Percentiles rank a stretch among this genome's conserved stretches.
These are phyloP conservation scores for Erodium chrysanthum DNA, from an alignment of 441 rosid genomes.

Conservation along the genomic window DNA sequence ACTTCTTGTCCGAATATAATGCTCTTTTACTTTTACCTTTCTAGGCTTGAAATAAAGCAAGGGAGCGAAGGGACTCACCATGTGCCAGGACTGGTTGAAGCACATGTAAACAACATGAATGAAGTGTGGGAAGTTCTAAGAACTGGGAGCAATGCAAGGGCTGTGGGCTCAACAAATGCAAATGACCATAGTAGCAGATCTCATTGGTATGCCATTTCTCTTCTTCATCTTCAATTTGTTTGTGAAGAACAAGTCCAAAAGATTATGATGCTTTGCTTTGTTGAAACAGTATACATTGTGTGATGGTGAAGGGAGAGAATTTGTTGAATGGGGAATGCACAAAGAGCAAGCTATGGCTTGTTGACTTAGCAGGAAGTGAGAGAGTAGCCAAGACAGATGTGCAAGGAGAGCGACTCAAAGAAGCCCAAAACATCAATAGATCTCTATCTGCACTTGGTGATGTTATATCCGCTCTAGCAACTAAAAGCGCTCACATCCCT, in stretches of 20 bases:
- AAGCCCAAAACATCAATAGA: conserved; percentile 87
- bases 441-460: conserved; percentile 96
- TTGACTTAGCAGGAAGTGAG: conserved; percentile 95
- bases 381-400: conserved; percentile 87
- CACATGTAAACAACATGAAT: conserved; percentile 53
- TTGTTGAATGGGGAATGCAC: conserved; percentile 76
- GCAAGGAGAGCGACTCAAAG: conserved; percentile 85
- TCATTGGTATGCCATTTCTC: conserved; percentile 50
- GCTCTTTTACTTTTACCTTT: conserved; percentile 10
- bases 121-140: conserved; percentile 89
- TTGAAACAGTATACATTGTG: conserved; percentile 63
- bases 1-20: conserved; percentile 2
- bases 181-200: conserved; percentile 95
- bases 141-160: conserved; percentile 80
- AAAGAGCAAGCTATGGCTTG: conserved; percentile 87
- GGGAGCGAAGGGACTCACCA: conserved; percentile 68
- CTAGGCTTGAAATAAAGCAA: conserved; percentile 78
- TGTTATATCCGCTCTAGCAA: conserved; percentile 87
- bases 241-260: not conserved
- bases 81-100: conserved; percentile 83
- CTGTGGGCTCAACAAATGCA: conserved; percentile 76
- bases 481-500: conserved; percentile 81
- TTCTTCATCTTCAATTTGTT: conserved; percentile 2
- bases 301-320: conserved; percentile 82
- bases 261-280: not conserved